Base-by-base conservation (phyloP, 2,329 filamentous ascomycete species). In the Sclerotinia spermophila region DNA sequence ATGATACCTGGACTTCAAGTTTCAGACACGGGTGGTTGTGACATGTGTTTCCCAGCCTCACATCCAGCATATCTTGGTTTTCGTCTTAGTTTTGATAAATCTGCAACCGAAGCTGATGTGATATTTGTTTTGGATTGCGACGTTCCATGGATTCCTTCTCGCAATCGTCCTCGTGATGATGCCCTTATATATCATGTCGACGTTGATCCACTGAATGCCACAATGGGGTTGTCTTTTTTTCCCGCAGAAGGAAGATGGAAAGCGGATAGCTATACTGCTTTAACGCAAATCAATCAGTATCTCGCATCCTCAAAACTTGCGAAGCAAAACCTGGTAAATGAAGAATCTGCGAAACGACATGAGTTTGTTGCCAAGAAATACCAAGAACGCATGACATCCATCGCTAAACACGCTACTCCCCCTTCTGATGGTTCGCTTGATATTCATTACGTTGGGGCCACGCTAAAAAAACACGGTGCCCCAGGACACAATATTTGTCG, bases 91-190 rank as follows among this genome's bases (percentile, higher is more conserved):
- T 84, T 87, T 1, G 90, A 96, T 66, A 87, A 91, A 2, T 84
- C 84, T 59, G 92, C 96, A 78, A 86, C 84, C 17, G 87, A 87
- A 0, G 92, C 94, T 0, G 94, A 97, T 78, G 86, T 92, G 13
- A 95, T 97, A 67, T 75, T 97, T 1, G 89, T 97, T 3, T 78
- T 96, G 17, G 91, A 97, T 80, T 95, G 93, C 73, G 94, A 97
- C 77, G 92, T 97, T 0, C 94, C 93, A 0, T 97, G 93, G 93
- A 93, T 97, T 69, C 92, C 0, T 87, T 88, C 13, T 87, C 86
- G 79, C 83, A 82, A 74, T 87, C 88, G 0, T 77, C 78, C 1
- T 77, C 81, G 1, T 21, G 35, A 67, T 17, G 83, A 84, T 35
- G 85, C 85, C 40, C 82, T 81, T 70, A 81, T 90, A 71, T 89